Percentiles rank a stretch among this genome's conserved stretches.
Conservation (phyloP, 306 rosid species). For the Vicia villosa region DNA sequence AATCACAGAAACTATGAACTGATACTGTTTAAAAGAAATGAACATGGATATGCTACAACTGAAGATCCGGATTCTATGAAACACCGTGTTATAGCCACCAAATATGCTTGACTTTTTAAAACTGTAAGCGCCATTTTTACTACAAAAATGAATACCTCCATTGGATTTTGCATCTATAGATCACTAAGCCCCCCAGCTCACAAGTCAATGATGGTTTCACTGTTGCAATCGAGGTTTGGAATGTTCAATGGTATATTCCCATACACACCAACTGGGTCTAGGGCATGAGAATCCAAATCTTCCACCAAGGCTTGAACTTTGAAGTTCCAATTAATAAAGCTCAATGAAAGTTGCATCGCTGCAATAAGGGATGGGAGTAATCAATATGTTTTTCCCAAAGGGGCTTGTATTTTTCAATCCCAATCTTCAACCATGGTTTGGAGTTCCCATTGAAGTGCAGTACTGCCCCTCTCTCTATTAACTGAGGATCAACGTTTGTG, state of each 20-base stretch:
- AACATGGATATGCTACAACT: slow-evolving; percentile 23
- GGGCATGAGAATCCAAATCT: slow-evolving; percentile 56
- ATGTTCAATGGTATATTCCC: slow-evolving; percentile 36
- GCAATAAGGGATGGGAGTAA: slow-evolving; percentile 68
- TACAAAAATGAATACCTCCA: slow-evolving; percentile 39
- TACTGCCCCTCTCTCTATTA: slow-evolving; percentile 80
- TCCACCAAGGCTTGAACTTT: slow-evolving; percentile 51
- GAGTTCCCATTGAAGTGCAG: slow-evolving; percentile 91
- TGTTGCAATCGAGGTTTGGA: slow-evolving; percentile 45
- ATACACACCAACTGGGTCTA: slow-evolving; percentile 42
- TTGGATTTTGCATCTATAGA: slow-evolving; percentile 29
- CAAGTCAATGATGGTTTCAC: slow-evolving; percentile 50
- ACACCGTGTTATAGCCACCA: slow-evolving; percentile 12
- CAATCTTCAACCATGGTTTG: slow-evolving; percentile 94
- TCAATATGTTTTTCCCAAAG: slow-evolving; percentile 81
- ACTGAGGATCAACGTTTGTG: slow-evolving; percentile 73
- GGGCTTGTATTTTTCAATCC: slow-evolving; percentile 87
- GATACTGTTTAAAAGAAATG: neutral
- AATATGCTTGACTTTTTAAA: slow-evolving; percentile 52
- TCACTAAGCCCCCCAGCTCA: slow-evolving; percentile 30
- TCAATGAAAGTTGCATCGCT: slow-evolving; percentile 73
- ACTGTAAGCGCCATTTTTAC: slow-evolving; percentile 55
- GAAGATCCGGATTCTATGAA: neutral
- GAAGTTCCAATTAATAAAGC: slow-evolving; percentile 48
- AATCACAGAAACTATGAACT: neutral